Base-by-base conservation (phyloP, 768 basidiomycete species). In the Auricularia auricula-judae region DNA sequence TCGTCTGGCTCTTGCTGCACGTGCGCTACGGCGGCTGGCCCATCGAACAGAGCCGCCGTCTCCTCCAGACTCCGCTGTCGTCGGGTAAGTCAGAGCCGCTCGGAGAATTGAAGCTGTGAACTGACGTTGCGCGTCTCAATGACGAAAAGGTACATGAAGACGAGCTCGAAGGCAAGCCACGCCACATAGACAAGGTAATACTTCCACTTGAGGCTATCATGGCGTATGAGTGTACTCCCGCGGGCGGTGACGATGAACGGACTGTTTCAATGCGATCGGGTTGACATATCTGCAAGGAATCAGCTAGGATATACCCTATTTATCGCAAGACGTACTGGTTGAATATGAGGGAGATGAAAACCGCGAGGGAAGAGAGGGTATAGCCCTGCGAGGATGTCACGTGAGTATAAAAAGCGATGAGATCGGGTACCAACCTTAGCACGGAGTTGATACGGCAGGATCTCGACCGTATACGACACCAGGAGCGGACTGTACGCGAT, bases 401-500 rank as follows among this genome's bases (percentile, higher is more conserved):
- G 29, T 29, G 29, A 29, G 29, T 29, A 29, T 29, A 2, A 29
- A 29, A 1, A 29, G 29, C 29, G 39, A 7, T 42, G 12, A 42
- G 8, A 42, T 7, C 39, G 12, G 39, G 39, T 14, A 14, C 39
- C 12, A 14, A 42, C 90, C 79, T 92, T 93, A 68, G 91, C 91
- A 73, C 92, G 91, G 64, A 94, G 78, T 36, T 78, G 76, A 78
- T 81, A 93, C 3, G 92, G 92, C 63, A 94, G 77, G 74, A 95
- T 94, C 75, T 96, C 93, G 67, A 93, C 82, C 56, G 91, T 89
- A 77, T 94, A 93, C 0, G 87, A 84, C 63, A 93, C 86, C 68
- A 92, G 87, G 66, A 94, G 86, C 8, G 93, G 92, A 3, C 88
- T 86, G 79, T 91, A 93, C 14, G 90, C 90, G 54, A 93, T 71